Conservation (phyloP, 805 yeast species). For the Soucietia sequanensis region DNA sequence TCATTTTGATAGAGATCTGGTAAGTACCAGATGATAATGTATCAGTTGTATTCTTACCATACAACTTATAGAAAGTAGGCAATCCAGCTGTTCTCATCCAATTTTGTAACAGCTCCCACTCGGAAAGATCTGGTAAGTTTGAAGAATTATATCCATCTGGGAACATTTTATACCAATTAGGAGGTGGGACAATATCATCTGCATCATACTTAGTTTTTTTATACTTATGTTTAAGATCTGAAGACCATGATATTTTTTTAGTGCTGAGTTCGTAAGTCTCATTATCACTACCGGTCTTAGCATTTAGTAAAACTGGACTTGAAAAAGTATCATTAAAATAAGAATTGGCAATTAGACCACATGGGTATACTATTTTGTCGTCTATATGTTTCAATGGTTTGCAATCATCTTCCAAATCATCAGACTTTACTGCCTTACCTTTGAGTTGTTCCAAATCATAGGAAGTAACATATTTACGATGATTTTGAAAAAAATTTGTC, state of each 20-base stretch:
- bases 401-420: slow-evolving; percentile 44
- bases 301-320: slow-evolving; percentile 46
- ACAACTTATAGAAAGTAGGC: slow-evolving; percentile 83
- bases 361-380: slow-evolving; percentile 66
- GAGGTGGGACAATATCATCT: slow-evolving; percentile 85
- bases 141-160: slow-evolving; percentile 89
- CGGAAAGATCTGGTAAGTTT: slow-evolving; percentile 72
- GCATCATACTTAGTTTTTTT: slow-evolving; percentile 69
- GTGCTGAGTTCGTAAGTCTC: slow-evolving; percentile 46
- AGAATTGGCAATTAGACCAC: slow-evolving; percentile 94
- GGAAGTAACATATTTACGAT: slow-evolving; percentile 87
- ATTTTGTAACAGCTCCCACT: slow-evolving; percentile 84
- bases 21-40: slow-evolving; percentile 67
- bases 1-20: slow-evolving; percentile 61
- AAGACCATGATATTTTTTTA: slow-evolving; percentile 78
- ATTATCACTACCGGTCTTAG: slow-evolving; percentile 42
- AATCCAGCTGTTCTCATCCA: slow-evolving; percentile 99
- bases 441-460: slow-evolving; percentile 77
- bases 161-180: slow-evolving; percentile 75
- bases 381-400: slow-evolving; percentile 38
- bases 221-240: slow-evolving; percentile 66
- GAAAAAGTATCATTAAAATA: slow-evolving; percentile 84
- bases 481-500: slow-evolving; percentile 92
- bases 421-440: slow-evolving; percentile 64
- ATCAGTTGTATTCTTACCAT: slow-evolving; percentile 64